Percentiles rank a stretch among this genome's conserved stretches.
These are phyloP conservation scores for Aethionema arabicum DNA, from an alignment of 345 rosid species.

Conservation along the genomic window DNA sequence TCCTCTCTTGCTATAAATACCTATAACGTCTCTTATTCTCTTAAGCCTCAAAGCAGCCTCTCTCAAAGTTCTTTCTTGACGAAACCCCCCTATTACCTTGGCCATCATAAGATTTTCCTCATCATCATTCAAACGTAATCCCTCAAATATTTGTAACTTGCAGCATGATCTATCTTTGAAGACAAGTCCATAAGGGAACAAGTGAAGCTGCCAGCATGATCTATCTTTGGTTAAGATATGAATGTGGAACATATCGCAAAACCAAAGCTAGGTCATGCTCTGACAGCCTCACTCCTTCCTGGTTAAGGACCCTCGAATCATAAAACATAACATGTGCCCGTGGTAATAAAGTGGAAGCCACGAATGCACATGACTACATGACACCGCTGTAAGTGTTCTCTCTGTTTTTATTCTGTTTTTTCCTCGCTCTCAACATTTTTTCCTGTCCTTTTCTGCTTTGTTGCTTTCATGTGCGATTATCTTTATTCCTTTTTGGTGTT, in stretches of 20 bases:
- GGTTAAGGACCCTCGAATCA: slow-evolving; percentile 40
- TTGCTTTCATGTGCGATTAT: not conserved
- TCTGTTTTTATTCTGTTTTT: not conserved
- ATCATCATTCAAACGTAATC: not conserved
- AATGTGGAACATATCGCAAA: slow-evolving; percentile 39
- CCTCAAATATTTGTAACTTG: slow-evolving; percentile 9
- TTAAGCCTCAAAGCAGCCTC: slow-evolving; percentile 14
- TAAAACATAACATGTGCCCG: slow-evolving; percentile 6
- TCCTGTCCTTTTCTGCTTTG: not conserved
- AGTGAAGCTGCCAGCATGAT: slow-evolving; percentile 99
- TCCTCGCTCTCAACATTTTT: not conserved
- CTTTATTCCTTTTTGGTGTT: slow-evolving; percentile 6
- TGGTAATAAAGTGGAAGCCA: not conserved
- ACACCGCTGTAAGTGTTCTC: slow-evolving; percentile 15
- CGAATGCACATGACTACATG: slow-evolving; percentile 8
- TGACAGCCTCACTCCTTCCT: slow-evolving; percentile 92
- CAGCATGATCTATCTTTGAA: not conserved
- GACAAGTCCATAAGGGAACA: slow-evolving; percentile 56
- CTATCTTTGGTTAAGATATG: slow-evolving; percentile 53
- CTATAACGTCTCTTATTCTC: slow-evolving; percentile 5
- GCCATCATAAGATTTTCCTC: not conserved
- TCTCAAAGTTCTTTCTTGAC: not conserved
- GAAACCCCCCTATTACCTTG: not conserved
- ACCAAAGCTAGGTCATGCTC: slow-evolving; percentile 74
- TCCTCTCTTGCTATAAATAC: slow-evolving; percentile 31